Percentiles rank a stretch among this genome's conserved stretches.
Evolutionary conservation across 768 basidiomycete genomes (phyloP).

Genomic region (Gymnopilus junonius): DNA sequence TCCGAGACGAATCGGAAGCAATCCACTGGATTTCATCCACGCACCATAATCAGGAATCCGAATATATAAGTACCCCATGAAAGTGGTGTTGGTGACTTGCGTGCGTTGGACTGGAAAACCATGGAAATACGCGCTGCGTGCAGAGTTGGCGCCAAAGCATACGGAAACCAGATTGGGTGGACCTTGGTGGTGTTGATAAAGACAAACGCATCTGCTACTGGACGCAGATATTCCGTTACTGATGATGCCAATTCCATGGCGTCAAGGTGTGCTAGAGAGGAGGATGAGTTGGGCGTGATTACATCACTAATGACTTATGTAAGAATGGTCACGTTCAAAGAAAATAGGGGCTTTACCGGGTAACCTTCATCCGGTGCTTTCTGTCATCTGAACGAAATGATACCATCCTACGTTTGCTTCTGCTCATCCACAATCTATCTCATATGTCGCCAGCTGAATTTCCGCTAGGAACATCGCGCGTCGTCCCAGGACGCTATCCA

Average conservation of each 20-base stretch:
- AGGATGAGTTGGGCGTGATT: neutral
- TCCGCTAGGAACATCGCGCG: constrained; percentile 35
- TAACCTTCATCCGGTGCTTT: neutral
- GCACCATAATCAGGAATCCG: constrained; percentile 52
- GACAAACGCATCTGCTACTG: constrained; percentile 26
- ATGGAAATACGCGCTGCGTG: constrained; percentile 50
- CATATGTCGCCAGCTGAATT: constrained; percentile 10
- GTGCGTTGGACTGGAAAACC: constrained; percentile 45
- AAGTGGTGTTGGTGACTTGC: constrained; percentile 32
- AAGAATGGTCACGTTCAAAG: neutral
- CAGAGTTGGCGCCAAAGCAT: constrained; percentile 41
- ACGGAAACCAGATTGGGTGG: constrained; percentile 45
- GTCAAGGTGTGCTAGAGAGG: neutral
- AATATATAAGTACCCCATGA: constrained; percentile 49
- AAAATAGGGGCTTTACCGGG: neutral
- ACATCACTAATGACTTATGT: neutral
- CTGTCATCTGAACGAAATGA: constrained; percentile 1
- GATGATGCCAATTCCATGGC: constrained; percentile 24
- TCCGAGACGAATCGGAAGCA: neutral
- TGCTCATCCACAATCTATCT: neutral
- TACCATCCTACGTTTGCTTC: neutral
- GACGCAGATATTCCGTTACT: constrained; percentile 17
- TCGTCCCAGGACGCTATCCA: constrained; percentile 50
- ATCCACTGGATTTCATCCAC: neutral
- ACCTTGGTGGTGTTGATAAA: constrained; percentile 38